Base-by-base conservation (phyloP, 192 early-diverging fungal genomes). In the Umbelopsis vinacea region DNA sequence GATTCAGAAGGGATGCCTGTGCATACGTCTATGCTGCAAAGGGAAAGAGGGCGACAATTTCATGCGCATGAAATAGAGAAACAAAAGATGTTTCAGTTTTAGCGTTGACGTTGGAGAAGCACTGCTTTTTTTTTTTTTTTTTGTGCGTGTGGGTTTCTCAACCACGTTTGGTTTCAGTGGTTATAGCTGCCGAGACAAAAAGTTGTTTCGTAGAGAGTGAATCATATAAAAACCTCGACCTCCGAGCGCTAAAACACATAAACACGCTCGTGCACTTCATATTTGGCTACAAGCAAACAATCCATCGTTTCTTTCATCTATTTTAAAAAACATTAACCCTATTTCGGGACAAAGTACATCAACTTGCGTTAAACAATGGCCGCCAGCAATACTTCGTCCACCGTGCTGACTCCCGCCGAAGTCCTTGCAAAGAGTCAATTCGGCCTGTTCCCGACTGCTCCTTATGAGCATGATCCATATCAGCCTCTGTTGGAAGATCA, bases 241-340 rank as follows among this genome's bases (percentile, higher is more conserved):
- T 35, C 47, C 69, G 17, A 50, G 19, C 35, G 22, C 23, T 47
- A 47, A 46, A 26, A 47, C 21, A 12, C 21, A 9, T 22, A 54
- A 48, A 21, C 21, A 37, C 21, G 67, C 67, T 68, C 26, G 67
- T 68, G 33, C 29, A 37, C 52, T 52, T 53, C 10, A 17, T 22
- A 40, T 48, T 70, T 53, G 69, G 57, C 57, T 63, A 63, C 57
- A 63, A 63, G 57, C 57, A 63, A 63, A 63, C 33, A 63, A 33
- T 3, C 12, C 7, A 22, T 35, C 12, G 26, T 46, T 69, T 14
- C 40, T 26, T 47, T 17, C 26, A 6, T 70, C 33, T 24, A 26
- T 53, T 19, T n/a, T n/a, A n/a, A n/a, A n/a, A n/a, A 35, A 29
- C 4, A 52, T 23, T 23, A 70, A 43, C 40, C 40, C 40, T 12